Conservation (phyloP, 345 rosid genomes). For the Moricandia arvensis region DNA sequence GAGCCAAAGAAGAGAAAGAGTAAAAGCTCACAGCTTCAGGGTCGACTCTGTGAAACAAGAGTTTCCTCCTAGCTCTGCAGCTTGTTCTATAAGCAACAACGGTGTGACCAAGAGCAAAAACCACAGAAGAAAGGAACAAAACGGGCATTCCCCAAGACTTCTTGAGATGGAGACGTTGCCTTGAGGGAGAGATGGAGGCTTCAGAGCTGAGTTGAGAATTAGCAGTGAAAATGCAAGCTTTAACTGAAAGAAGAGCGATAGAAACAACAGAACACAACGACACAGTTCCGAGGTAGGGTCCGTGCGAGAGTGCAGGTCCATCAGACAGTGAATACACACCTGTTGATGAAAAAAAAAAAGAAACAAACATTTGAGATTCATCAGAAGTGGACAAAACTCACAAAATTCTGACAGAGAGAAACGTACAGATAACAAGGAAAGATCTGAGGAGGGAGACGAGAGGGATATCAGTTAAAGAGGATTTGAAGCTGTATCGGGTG, state of each 20-base stretch:
- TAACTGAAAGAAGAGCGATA: conserved; percentile 66
- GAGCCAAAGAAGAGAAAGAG: neutral
- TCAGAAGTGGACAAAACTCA: too few relatives aligned
- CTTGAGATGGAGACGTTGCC: conserved; percentile 74
- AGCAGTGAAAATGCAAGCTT: conserved; percentile 79
- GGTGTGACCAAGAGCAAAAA: conserved; percentile 88
- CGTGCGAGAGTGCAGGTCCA: conserved; percentile 76
- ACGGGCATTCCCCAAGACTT: conserved; percentile 99
- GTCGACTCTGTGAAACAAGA: conserved; percentile 79
- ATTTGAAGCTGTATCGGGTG: conserved; percentile 61
- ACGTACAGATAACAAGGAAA: neutral
- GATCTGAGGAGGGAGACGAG: conserved; percentile 41
- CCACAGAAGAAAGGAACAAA: conserved; percentile 83
- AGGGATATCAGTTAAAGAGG: conserved; percentile 79
- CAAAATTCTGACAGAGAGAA: too few relatives aligned
- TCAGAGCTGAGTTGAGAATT: conserved; percentile 71
- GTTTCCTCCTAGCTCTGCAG: conserved; percentile 86
- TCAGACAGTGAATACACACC: conserved; percentile 86
- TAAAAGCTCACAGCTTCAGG: conserved; percentile 75
- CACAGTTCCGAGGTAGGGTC: conserved; percentile 88
- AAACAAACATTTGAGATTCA: neutral
- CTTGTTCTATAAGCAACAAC: conserved; percentile 94
- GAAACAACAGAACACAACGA: conserved; percentile 69
- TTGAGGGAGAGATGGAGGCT: conserved; percentile 61
- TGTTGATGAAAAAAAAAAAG: conserved; percentile 23